phyloP scores from a whole-genome alignment of 2,329 filamentous ascomycete genomes.

The Hymenotorrendiella dingleyae region DNA sequence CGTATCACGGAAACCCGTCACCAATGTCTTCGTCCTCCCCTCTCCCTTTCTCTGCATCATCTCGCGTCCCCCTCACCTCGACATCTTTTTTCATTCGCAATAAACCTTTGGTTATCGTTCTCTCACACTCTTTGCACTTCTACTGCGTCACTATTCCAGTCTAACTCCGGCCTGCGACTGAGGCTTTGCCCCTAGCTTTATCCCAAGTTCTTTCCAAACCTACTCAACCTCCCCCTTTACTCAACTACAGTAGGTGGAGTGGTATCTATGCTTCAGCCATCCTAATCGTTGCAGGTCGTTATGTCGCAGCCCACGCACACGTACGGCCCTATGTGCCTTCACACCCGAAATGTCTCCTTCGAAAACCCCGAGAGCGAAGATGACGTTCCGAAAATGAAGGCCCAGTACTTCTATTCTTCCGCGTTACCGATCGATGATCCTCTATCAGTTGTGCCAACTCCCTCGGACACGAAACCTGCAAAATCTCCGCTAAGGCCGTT shows the following conservation, averaged over 20 bases:
- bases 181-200: too few relatives aligned
- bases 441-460: conserved; percentile 55
- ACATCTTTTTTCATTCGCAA: background rate
- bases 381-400: conserved; percentile 52
- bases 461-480: conserved; percentile 45
- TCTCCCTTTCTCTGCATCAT: background rate
- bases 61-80: background rate
- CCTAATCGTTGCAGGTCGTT: conserved; percentile 11
- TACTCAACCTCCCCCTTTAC: background rate
- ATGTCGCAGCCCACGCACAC: conserved; percentile 29
- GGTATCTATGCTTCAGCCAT: background rate
- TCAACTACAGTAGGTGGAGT: background rate
- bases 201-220: background rate
- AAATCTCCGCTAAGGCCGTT: conserved; percentile 70
- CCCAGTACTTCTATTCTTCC: conserved; percentile 84
- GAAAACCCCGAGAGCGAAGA: conserved; percentile 25
- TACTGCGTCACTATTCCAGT: background rate
- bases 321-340: conserved; percentile 28
- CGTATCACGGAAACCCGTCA: too few relatives aligned
- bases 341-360: conserved; percentile 18
- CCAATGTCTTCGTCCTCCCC: too few relatives aligned
- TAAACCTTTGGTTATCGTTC: background rate
- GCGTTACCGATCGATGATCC: conserved; percentile 81
- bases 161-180: too few relatives aligned
- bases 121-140: background rate